Evolutionary conservation across 495 filamentous ascomycete species (phyloP), one percentile per base, ranked within the genome.

Genomic region (Durotheca rogersii): DNA sequence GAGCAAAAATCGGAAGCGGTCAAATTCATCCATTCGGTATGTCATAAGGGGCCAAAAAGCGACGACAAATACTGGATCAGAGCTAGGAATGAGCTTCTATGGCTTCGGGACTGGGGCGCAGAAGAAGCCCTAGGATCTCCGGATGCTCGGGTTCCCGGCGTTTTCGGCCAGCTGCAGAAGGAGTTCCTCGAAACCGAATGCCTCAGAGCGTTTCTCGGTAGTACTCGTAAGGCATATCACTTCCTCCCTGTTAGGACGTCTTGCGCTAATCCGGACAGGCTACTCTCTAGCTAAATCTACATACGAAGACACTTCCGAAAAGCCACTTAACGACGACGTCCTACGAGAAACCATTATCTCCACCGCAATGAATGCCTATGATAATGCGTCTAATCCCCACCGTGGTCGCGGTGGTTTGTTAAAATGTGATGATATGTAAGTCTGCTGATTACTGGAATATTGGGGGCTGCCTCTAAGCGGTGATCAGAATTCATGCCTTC

Each of bases 301-400:
- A 14, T 95, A 94, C 53, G 75, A 86, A 53, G 77, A 78, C 18
- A 56, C 69, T 0, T 66, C 72, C 5, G 72, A 73, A 0, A 63
- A 67, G 16, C 78, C 82, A 2, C 65, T 94, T 0, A 67, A 68
- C 2, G 51, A 62, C 6, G 56, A 74, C 2, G 63, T 76, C 7
- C 72, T 92, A 15, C 81, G 87, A 67, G 73, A 80, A 9, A 81
- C 87, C 2, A 74, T 93, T 14, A 70, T 88, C 23, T 74, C 80
- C 10, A 74, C 81, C 14, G 85, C 85, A 1, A 84, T 89, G 73
- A 73, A 81, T 10, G 81, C 81, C 2, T 96, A 92, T 62, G 89
- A 95, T 59, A 92, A 90, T 59, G 89, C 91, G 23, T 91, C 86
- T 41, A 96, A 95, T 66, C 88, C 89, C 4, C 94, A 94, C 56